phyloP scores from a whole-genome alignment of 768 basidiomycete genomes.

The Tricholoma furcatifolium region DNA sequence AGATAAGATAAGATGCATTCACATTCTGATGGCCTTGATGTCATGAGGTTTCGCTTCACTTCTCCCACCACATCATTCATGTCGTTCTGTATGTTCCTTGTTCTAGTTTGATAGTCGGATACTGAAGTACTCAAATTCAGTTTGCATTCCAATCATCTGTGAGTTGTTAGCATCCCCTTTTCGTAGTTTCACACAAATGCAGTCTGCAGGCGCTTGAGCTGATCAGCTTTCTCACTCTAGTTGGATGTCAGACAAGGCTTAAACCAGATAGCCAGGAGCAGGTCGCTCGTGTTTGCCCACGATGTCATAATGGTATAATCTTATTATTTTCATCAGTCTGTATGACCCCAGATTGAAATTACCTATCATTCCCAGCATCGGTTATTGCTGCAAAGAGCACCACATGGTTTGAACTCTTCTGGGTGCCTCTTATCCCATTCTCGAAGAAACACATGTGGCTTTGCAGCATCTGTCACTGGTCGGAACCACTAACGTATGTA shows the following conservation, averaged over 20 bases:
- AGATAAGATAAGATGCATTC: slow-evolving; percentile 11
- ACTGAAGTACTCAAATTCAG: slow-evolving; percentile 23
- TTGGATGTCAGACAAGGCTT: slow-evolving; percentile 63
- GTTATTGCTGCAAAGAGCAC: slow-evolving; percentile 63
- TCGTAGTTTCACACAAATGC: neutral
- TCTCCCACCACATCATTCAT: neutral
- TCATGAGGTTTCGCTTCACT: neutral
- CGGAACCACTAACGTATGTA: slow-evolving; percentile 50
- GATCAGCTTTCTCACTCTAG: slow-evolving; percentile 31
- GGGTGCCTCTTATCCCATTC: slow-evolving; percentile 69
- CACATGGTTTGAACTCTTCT: slow-evolving; percentile 77
- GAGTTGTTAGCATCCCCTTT: slow-evolving; percentile 18
- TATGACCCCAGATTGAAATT: slow-evolving; percentile 4
- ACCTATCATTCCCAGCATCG: slow-evolving; percentile 38
- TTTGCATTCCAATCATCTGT: slow-evolving; percentile 55
- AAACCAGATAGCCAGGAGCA: slow-evolving; percentile 52
- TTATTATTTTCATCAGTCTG: neutral
- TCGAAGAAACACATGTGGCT: slow-evolving; percentile 63
- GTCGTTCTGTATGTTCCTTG: slow-evolving; percentile 24
- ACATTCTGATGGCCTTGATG: too few relatives aligned
- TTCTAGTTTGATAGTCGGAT: neutral
- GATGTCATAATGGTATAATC: slow-evolving; percentile 69
- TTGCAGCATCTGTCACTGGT: slow-evolving; percentile 72
- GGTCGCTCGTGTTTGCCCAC: slow-evolving; percentile 58
- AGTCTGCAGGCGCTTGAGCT: neutral